A percentile compares a stretch with the other conserved stretches of the same genome.
Evolutionary conservation across 495 filamentous ascomycete genomes (phyloP).

Genomic region (Beverwykella pulmonaria): DNA sequence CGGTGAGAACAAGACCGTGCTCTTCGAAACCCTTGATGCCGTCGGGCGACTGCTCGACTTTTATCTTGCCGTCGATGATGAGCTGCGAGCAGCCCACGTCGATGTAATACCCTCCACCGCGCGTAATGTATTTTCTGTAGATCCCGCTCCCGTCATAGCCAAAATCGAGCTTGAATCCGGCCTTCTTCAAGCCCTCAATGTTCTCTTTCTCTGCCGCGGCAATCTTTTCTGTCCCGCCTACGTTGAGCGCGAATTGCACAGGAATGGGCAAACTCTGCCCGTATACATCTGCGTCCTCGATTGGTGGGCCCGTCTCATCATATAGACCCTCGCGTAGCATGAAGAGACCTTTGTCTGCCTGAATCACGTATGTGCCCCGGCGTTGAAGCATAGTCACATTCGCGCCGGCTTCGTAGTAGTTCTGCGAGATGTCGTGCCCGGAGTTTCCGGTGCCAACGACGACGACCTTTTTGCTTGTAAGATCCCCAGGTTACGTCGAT

Average conservation of each 20-base stretch:
- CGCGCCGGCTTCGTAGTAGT: slow-evolving; percentile 78
- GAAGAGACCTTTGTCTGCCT: slow-evolving; percentile 56
- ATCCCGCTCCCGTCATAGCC: slow-evolving; percentile 70
- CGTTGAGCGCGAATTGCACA: slow-evolving; percentile 60
- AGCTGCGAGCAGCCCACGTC: slow-evolving; percentile 73
- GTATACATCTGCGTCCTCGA: slow-evolving; percentile 66
- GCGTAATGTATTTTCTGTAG: slow-evolving; percentile 63
- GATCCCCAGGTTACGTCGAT: slow-evolving; percentile 45
- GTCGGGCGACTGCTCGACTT: slow-evolving; percentile 70
- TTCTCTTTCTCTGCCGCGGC: slow-evolving; percentile 56
- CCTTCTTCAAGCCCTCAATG: slow-evolving; percentile 62
- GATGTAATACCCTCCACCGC: slow-evolving; percentile 43
- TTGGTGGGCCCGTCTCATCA: slow-evolving; percentile 61
- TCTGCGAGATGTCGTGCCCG: slow-evolving; percentile 78
- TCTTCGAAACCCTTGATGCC: slow-evolving; percentile 62
- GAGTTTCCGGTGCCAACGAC: slow-evolving; percentile 82
- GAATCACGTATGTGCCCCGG: slow-evolving; percentile 70
- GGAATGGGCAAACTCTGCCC: slow-evolving; percentile 59
- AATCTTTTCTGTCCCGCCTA: slow-evolving; percentile 54
- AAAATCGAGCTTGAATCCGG: slow-evolving; percentile 69
- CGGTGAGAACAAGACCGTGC: slow-evolving; percentile 61
- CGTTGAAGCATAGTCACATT: slow-evolving; percentile 79
- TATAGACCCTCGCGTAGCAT: slow-evolving; percentile 63
- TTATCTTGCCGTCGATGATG: slow-evolving; percentile 75
- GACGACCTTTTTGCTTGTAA: slow-evolving; percentile 67